phyloP scores from a whole-genome alignment of 2,329 filamentous ascomycete genomes.

The Penicillium sp. region DNA sequence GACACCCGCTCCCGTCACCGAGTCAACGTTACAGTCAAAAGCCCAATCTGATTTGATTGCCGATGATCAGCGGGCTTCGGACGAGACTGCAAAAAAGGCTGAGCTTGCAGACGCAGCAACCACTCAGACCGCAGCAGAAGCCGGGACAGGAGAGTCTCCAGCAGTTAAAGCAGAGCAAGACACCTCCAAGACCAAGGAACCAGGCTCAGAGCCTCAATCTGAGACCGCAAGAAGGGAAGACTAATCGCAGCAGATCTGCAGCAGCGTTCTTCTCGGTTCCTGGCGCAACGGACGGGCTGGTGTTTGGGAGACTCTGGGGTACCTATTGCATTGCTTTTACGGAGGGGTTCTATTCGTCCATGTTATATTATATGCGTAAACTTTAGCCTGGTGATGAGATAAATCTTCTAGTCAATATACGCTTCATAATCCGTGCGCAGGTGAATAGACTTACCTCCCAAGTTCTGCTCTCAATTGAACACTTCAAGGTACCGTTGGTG shows the following conservation, averaged over 20 bases:
- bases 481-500: not conserved
- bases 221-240: slow-evolving; percentile 39
- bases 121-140: slow-evolving; percentile 22
- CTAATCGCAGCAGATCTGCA: slow-evolving; percentile 25
- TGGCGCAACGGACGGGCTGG: slow-evolving; percentile 44
- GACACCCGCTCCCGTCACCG: slow-evolving; percentile 23
- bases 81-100: slow-evolving; percentile 23
- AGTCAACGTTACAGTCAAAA: slow-evolving; percentile 25
- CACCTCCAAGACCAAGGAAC: slow-evolving; percentile 27
- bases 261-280: slow-evolving; percentile 31
- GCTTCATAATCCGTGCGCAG: not conserved
- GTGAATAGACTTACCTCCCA: not conserved
- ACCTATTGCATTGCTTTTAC: slow-evolving; percentile 12
- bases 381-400: slow-evolving; percentile 7
- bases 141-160: slow-evolving; percentile 22
- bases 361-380: slow-evolving; percentile 4
- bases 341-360: slow-evolving; percentile 12
- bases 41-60: slow-evolving; percentile 29
- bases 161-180: slow-evolving; percentile 18
- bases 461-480: not conserved
- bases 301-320: slow-evolving; percentile 34
- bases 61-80: slow-evolving; percentile 20
- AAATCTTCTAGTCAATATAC: slow-evolving; percentile 3
- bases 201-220: slow-evolving; percentile 29
- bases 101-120: slow-evolving; percentile 19